phyloP scores from a whole-genome alignment of 1,139 yeast species.

The Suhomyces yuchorum region DNA sequence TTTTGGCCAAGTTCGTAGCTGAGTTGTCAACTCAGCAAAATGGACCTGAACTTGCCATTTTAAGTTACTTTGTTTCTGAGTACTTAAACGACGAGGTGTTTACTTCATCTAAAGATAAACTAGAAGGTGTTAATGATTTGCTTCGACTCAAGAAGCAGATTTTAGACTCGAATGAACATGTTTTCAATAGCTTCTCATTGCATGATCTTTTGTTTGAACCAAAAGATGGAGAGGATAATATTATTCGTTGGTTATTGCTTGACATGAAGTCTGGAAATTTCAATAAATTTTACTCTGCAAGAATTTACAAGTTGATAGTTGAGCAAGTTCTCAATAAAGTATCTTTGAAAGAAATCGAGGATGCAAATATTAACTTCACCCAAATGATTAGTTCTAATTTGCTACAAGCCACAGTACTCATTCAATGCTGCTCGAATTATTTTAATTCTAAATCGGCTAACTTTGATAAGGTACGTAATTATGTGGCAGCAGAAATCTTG shows the following conservation, averaged over 20 bases:
- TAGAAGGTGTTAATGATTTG: conserved; percentile 6
- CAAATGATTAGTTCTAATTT: conserved; percentile 32
- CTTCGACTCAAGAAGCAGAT: conserved; percentile 9
- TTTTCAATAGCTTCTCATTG: conserved; percentile 3
- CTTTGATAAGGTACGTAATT: conserved; percentile 58
- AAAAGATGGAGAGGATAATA: background rate
- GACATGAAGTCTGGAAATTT: conserved; percentile 5
- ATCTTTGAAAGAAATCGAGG: conserved; percentile 29
- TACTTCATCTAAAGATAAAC: conserved; percentile 11
- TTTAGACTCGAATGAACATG: background rate
- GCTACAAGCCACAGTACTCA: conserved; percentile 39
- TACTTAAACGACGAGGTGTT: conserved; percentile 33
- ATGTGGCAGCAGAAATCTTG: conserved; percentile 64
- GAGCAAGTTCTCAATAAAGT: conserved; percentile 32
- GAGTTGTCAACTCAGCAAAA: conserved; percentile 5
- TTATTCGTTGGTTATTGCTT: background rate
- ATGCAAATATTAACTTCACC: conserved; percentile 31
- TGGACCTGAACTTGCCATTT: conserved; percentile 4
- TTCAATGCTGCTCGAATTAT: conserved; percentile 41
- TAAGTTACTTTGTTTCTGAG: conserved; percentile 24
- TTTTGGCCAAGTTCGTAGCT: conserved; percentile 16
- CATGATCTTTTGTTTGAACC: background rate
- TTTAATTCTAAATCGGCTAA: conserved; percentile 27
- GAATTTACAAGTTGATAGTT: conserved; percentile 28
- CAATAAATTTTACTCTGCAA: conserved; percentile 27